Base-by-base conservation (phyloP, 2,329 filamentous ascomycete genomes). In the Pyricularia sp. region DNA sequence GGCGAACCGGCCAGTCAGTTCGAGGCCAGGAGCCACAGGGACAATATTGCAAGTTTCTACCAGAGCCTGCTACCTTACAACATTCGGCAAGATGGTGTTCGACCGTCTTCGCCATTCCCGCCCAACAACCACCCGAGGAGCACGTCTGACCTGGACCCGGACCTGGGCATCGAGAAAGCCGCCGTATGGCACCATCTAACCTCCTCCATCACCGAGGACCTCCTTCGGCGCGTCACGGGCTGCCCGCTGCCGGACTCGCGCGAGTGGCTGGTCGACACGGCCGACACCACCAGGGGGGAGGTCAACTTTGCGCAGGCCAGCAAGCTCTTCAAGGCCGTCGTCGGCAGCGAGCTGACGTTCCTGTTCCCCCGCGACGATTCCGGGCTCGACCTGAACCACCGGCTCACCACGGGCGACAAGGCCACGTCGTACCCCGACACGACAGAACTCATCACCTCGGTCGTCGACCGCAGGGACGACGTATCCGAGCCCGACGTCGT, bases 261-360 rank as follows among this genome's bases (percentile, higher is more conserved):
- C n/a, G 76, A 78, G 59, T 87, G 83, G 82, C 75, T 78, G 12
- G 77, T 85, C 10, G 79, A 82, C 60, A 84, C 84, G 0, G 75
- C 77, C 1, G 83, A 87, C 68, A 76, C 78, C 5, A 78, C 81
- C n/a, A 76, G 71, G 4, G 81, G 80, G 2, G 77, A 78, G 28
- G 66, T 73, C 35, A 72, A 69, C 59, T 73, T 79, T 55, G 72
- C 76, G 33, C 75, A 78, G 63, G 76, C 81, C 19, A 63, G 62
- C 62, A 66, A 65, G 16, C 64, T 72, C n/a, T 72, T 75, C 61
- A 73, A 73, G 65, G 67, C 72, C 3, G 67, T 70, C 10, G 68
- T 57, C 67, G 10, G 71, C 61, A 74, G 74, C 60, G 77, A 81
- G 65, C 76, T 85, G 44, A 72, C 71, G 44, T 85, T 85, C 65